Evolutionary conservation across 2,329 filamentous ascomycete genomes (phyloP), one percentile per base, ranked within the genome.

Genomic region (Xylaria sp.): DNA sequence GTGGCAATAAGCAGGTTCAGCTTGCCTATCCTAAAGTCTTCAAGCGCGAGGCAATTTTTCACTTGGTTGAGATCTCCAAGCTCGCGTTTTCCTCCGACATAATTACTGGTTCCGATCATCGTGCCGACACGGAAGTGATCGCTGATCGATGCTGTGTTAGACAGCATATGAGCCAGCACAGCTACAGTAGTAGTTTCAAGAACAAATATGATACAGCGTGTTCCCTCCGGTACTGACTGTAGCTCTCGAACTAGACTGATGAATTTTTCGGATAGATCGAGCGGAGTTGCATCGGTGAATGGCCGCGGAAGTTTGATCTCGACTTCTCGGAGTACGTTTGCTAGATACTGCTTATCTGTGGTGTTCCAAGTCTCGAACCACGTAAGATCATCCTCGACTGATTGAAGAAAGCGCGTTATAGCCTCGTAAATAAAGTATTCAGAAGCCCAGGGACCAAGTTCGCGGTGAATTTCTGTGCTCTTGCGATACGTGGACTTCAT

Each of bases 381-480:
- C 0, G 39, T 65, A 13, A 76, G 67, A 66, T 80, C 75, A 12
- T 73, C 70, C 25, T 74, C 71, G 6, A 60, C 72, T 66, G 65
- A 76, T 52, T 52, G 73, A 74, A 61, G 62, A 82, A 80, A 54
- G 64, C 76, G 73, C 1, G 71, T 78, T 10, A 89, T 80, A 3
- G 85, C 84, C 46, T 81, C 82, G 61, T 80, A 79, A 28, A 94
- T 86, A 75, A 90, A 94, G 59, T 85, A 86, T 58, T 94, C 90
- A 0, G 87, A 86, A 1, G 91, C 91, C 90, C 91, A 94, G 1
- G 82, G 72, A 0, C 92, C 92, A 3, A 94, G 83, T 55, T 91
- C 86, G 2, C 76, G 73, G 25, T 82, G 82, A 1, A 94, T 83
- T 15, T 84, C 83, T 0, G 71, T 56, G 13, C 86, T 83, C 39